Base-by-base conservation (phyloP, 805 yeast genomes). In the Yarrowia alimentaria region DNA sequence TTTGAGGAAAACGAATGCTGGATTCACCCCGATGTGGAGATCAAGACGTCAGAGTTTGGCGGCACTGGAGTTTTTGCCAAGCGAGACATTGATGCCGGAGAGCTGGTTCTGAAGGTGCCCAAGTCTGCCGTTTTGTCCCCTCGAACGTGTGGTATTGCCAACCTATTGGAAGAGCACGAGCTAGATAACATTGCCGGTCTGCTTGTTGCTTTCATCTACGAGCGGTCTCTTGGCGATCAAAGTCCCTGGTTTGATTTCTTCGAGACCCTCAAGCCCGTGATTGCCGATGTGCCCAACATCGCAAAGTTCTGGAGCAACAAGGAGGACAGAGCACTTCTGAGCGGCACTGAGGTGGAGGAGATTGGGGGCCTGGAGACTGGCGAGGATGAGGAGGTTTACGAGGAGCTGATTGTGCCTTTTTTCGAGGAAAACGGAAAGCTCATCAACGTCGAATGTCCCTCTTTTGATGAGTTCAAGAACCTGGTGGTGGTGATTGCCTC, bases 241-340 rank as follows among this genome's bases (percentile, higher is more conserved):
- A 83, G 94, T n/a, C 96, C 95, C 5, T 91, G 97, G 97, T 71
- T 54, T 54, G 71, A 68, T 3, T 91, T 83, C 62, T 68, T 90
- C 35, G 64, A 70, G 20, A 71, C 83, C 14, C 75, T 87, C 12
- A 13, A 25, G 5, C 32, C 51, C 9, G 42, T 47, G 20, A 33
- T 34, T 20, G 20, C 17, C n/a, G 51, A 47, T 13, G 25, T 18
- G 1, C 47, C 47, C 11, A 33, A 40, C 25, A 90, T 95, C 0
- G 79, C 90, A 2, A 72, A 82, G 52, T 68, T 82, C 25, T 87
- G 95, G 95, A 52, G 65, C 1, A 73, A 70, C 3, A 60, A 65
- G 0, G 80, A 77, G 20, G 74, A 78, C 33, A 53, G 43, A 56
- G 54, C 55, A 1, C 58, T 72, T 17, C 61, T 89, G 28, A 58